A percentile compares a stretch with the other conserved stretches of the same genome.
These are phyloP conservation scores for Globisporangium acanthophoron DNA, from an alignment of 352 stramenopile genomes.

Conservation along the genomic window DNA sequence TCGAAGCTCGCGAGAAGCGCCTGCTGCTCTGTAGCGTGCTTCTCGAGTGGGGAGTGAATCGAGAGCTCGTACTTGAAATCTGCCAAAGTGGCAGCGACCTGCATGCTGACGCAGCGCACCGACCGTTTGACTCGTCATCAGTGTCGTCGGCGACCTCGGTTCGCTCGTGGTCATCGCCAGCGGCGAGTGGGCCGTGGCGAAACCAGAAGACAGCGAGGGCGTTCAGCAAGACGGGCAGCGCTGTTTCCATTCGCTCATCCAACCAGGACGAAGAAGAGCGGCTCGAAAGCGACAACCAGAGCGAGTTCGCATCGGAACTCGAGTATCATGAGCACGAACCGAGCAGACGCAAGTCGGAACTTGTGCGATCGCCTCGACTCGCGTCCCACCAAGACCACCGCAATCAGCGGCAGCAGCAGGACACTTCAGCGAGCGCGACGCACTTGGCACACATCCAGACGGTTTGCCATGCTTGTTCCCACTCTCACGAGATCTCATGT, in stretches of 20 bases:
- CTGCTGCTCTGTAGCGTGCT: slow-evolving; percentile 41
- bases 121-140: not conserved
- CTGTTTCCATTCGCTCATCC: not conserved
- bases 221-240: not conserved
- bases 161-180: not conserved
- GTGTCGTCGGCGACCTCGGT: not conserved
- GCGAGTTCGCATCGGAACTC: not conserved
- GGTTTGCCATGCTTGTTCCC: slow-evolving; percentile 11
- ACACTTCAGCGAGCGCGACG: slow-evolving; percentile 7
- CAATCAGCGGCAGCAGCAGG: not conserved
- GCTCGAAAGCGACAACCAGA: slow-evolving; percentile 7
- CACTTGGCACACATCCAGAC: slow-evolving; percentile 34
- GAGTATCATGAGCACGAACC: not conserved
- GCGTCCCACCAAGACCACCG: too few species aligned
- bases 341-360: too few species aligned
- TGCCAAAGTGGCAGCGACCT: slow-evolving; percentile 21
- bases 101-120: slow-evolving; percentile 7
- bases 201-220: not conserved
- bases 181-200: not conserved
- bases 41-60: slow-evolving; percentile 45
- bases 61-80: slow-evolving; percentile 47
- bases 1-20: slow-evolving; percentile 31
- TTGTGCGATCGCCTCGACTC: not conserved
- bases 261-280: slow-evolving; percentile 15
- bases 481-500: not conserved